Evolutionary conservation across 768 basidiomycete genomes (phyloP).

Genomic region (Asterophora lycoperdoides): DNA sequence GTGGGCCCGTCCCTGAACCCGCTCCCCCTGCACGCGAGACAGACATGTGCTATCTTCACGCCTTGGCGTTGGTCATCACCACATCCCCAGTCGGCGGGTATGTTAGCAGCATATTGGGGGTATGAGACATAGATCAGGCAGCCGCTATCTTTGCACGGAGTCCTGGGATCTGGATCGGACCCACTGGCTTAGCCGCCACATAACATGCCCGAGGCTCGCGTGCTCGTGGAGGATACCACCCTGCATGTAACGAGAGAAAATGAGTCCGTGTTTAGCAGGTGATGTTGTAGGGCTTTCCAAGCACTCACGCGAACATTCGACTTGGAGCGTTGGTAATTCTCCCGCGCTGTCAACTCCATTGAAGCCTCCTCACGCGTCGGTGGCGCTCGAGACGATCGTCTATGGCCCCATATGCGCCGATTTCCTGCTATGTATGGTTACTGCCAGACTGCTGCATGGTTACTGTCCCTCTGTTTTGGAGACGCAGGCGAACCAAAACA

Average conservation of each 20-base stretch:
- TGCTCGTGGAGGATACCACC: not conserved
- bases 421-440: too few species aligned
- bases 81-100: not conserved
- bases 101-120: not conserved
- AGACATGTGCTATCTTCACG: not conserved
- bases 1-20: constrained; percentile 6
- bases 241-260: constrained; percentile 10
- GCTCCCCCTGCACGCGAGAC: not conserved
- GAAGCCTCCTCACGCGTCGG: too few species aligned
- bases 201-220: not conserved
- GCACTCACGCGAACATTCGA: constrained; percentile 14
- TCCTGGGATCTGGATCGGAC: too few species aligned
- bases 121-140: not conserved
- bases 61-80: not conserved
- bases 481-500: too few species aligned
- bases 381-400: not conserved
- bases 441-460: too few species aligned
- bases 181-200: not conserved
- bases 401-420: too few species aligned
- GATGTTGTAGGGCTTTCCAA: constrained; percentile 7
- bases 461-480: too few species aligned
- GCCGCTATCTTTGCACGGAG: too few species aligned
- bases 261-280: constrained; percentile 2
- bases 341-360: constrained; percentile 15
- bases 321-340: not conserved